Evolutionary conservation across 1,284 basidiomycete species (phyloP), one percentile per base, ranked within the genome.

Genomic region (Hemileia vastatrix): DNA sequence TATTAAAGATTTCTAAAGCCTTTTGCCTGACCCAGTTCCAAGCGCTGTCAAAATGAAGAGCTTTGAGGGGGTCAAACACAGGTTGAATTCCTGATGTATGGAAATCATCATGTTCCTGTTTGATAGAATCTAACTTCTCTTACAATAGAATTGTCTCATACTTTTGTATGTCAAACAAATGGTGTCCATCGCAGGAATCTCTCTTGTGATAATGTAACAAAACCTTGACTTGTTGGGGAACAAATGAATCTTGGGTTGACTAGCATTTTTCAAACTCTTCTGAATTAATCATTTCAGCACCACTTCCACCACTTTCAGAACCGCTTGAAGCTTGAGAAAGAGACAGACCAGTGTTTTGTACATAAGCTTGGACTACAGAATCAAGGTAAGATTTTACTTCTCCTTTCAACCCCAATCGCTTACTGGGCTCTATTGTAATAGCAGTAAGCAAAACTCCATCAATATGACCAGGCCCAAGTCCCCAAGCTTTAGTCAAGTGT

Each of bases 201-300:
- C 87, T 86, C 68, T 87, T 86, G 71, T 98, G 85, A 78, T 98
- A 95, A 67, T 94, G 88, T 84, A 93, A 91, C 74, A 94, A 89
- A 19, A 96, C 83, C 75, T 97, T 92, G 66, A 98, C 84, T 72
- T 98, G 91, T 72, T 94, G 90, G 59, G 85, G 82, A 21, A 90
- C 91, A 70, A 97, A 94, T 65, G 86, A 84, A 75, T 95, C 84
- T 77, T 98, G 94, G 68, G 94, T 89, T 15, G 84, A 81, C 72
- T 93, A 88, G 83, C 97, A 94, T 78, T 93, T 92, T 77, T 92
- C 80, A 81, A 98, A 95, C 76, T 96, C 92, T 78, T 98, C 94
- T 74, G 90, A 93, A 80, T 95, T 95, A 81, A 97, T 96, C 49
- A 86, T 86, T 6, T 53, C 53, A 27, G 51, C 59, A 5, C 40